Evolutionary conservation across 1,284 basidiomycete genomes (phyloP), one percentile per base, ranked within the genome.

Genomic region (Crucibulum parvulum): DNA sequence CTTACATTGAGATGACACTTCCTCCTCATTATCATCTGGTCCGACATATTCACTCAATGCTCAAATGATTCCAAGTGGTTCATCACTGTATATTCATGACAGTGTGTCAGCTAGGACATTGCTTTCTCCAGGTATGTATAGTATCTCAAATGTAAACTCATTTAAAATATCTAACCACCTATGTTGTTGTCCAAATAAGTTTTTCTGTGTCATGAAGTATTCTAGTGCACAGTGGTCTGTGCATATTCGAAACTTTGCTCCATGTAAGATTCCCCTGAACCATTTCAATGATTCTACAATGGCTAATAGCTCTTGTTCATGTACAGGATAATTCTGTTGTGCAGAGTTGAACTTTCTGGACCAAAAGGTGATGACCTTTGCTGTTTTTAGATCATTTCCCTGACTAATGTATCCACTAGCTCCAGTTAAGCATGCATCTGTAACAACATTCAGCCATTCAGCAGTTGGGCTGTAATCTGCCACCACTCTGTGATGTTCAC

Each of bases 141-240:
- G 37, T 52, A 71, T 64, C 15, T 60, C 53, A 43, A 45, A 56
- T 34, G 64, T 51, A 51, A 57, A 68, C 11, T 59, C n/a, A 62
- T 67, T 45, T 60, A 81, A 39, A 15, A 68, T 61, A 56, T 78
- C 74, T 47, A 66, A 62, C 79, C 79, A 81, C 1, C 69, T 62
- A 1, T 66, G 57, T 60, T 78, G 79, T 7, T 73, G 39, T 1
- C 65, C 50, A 15, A 75, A 77, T 2, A 81, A 62, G 37, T 78
- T 65, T 6, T 67, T 60, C 55, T 83, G 79, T 0, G 52, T 67
- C 2, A 70, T 18, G 56, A 83, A 80, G 56, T 76, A 72, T 37
- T 75, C 68, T 0, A 83, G 66, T 0, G 78, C 80, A 0, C 69
- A 43, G 58, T 84, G 81, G 59, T 83, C 76, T 0, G 79, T 79